phyloP scores from a whole-genome alignment of 2,329 filamentous ascomycete species.

The Mycosphaerella arachidis region DNA sequence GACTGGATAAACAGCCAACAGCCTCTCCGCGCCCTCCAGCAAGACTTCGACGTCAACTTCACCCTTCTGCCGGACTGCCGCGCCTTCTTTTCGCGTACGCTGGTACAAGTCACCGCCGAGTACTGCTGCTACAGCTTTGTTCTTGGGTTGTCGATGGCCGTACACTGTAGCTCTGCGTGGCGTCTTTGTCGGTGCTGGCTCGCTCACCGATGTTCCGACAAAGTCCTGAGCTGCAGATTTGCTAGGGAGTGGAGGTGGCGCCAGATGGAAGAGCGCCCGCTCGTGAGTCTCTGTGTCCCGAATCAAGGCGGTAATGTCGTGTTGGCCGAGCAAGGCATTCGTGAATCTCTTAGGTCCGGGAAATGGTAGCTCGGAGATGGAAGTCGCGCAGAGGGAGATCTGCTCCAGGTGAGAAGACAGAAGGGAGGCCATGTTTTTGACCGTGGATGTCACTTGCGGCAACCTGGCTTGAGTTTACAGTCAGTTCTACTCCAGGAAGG shows the following conservation, averaged over 20 bases:
- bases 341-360: slow-evolving; percentile 91
- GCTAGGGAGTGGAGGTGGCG: slow-evolving; percentile 56
- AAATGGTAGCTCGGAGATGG: slow-evolving; percentile 56
- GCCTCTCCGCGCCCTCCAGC: slow-evolving; percentile 79
- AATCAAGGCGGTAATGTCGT: slow-evolving; percentile 91
- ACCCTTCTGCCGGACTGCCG: slow-evolving; percentile 48
- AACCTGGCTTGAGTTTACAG: not conserved
- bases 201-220: slow-evolving; percentile 8
- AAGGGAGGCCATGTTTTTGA: slow-evolving; percentile 32
- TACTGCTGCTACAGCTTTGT: slow-evolving; percentile 84
- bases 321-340: slow-evolving; percentile 74
- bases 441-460: not conserved
- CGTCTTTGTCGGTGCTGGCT: slow-evolving; percentile 12
- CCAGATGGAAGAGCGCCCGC: slow-evolving; percentile 88
- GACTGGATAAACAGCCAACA: slow-evolving; percentile 81
- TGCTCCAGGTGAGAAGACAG: slow-evolving; percentile 49
- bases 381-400: slow-evolving; percentile 46
- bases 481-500: no score
- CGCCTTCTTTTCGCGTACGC: slow-evolving; percentile 62
- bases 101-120: slow-evolving; percentile 83
- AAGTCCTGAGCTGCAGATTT: slow-evolving; percentile 42
- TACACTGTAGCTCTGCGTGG: slow-evolving; percentile 48
- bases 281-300: slow-evolving; percentile 94
- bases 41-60: slow-evolving; percentile 85
- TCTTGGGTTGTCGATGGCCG: slow-evolving; percentile 51